A percentile compares a stretch with the other conserved stretches of the same genome.
Evolutionary conservation across 495 filamentous ascomycete species (phyloP).

Genomic region (Penicillium robsamsonii): DNA sequence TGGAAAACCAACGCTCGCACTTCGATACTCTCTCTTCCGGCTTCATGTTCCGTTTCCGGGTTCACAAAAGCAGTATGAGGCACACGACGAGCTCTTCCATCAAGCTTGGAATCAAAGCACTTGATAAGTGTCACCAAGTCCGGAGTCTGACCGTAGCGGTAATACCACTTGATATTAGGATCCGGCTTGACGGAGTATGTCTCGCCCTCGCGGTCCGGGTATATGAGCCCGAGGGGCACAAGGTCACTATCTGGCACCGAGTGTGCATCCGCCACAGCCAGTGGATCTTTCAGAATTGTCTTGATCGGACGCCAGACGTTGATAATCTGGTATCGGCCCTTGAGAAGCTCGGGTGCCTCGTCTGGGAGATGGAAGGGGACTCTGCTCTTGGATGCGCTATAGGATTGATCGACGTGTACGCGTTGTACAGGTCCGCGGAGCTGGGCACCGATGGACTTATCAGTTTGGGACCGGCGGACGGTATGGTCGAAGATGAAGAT

Average conservation of each 20-base stretch:
- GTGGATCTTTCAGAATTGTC: slow-evolving; percentile 59
- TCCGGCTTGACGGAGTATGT: slow-evolving; percentile 44
- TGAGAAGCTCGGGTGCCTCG: slow-evolving; percentile 59
- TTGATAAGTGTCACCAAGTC: slow-evolving; percentile 66
- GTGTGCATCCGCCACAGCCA: slow-evolving; percentile 57
- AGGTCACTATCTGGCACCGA: slow-evolving; percentile 47
- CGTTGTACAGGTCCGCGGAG: slow-evolving; percentile 62
- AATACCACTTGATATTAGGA: slow-evolving; percentile 50
- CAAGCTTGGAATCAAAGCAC: slow-evolving; percentile 66
- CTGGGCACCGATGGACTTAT: slow-evolving; percentile 21
- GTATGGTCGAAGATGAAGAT: slow-evolving; percentile 77
- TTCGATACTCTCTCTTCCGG: slow-evolving; percentile 63
- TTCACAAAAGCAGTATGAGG: slow-evolving; percentile 66
- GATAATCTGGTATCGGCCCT: slow-evolving; percentile 70
- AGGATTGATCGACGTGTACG: slow-evolving; percentile 74
- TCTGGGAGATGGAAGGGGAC: slow-evolving; percentile 61
- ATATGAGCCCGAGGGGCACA: slow-evolving; percentile 47
- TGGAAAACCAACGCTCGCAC: slow-evolving; percentile 58
- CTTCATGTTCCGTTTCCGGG: slow-evolving; percentile 46
- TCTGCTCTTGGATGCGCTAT: slow-evolving; percentile 53
- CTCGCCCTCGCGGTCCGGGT: slow-evolving; percentile 49
- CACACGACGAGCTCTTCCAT: slow-evolving; percentile 50
- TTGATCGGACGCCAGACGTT: slow-evolving; percentile 78
- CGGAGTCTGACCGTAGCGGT: slow-evolving; percentile 52
- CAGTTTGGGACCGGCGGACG: slow-evolving; percentile 54